These are phyloP conservation scores for Pouteria campechiana DNA, from an alignment of 179 eudicot species.

Conservation along the genomic window DNA sequence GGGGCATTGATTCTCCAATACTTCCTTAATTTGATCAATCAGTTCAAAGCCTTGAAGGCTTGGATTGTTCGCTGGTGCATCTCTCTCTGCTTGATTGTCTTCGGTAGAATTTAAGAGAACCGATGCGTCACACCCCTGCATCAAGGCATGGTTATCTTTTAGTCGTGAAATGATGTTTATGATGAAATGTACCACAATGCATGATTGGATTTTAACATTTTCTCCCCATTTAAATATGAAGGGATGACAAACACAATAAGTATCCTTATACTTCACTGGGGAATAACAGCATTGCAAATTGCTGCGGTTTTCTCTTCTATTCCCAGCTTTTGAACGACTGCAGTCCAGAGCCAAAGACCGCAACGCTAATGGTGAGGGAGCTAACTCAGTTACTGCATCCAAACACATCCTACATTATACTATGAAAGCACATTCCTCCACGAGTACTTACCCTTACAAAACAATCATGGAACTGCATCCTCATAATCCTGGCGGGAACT, in stretches of 20 bases:
- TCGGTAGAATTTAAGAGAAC: constrained; percentile 7
- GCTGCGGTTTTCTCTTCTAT: too few species aligned
- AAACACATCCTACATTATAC: background rate
- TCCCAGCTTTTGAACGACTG: too few species aligned
- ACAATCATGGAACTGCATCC: constrained; percentile 6
- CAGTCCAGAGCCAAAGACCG: too few species aligned
- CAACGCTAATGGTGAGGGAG: too few species aligned
- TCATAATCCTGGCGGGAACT: constrained; percentile 3
- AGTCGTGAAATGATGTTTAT: too few species aligned
- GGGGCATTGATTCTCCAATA: constrained; percentile 5
- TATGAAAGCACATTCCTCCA: background rate
- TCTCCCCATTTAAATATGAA: too few species aligned
- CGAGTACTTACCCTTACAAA: constrained; percentile 3
- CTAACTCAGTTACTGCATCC: background rate
- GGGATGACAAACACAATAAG: background rate
- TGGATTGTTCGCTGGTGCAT: constrained; percentile 4
- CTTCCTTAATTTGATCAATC: constrained; percentile 9
- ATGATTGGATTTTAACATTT: too few species aligned
- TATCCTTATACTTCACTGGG: too few species aligned
- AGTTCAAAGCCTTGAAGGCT: constrained; percentile 7
- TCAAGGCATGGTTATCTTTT: too few species aligned
- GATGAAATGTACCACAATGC: too few species aligned
- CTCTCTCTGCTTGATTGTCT: constrained; percentile 3
- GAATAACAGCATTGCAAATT: too few species aligned
- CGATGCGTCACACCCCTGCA: constrained; percentile 12